These are phyloP conservation scores for Epichloe amarillans DNA, from an alignment of 2,329 filamentous ascomycete genomes.

Conservation along the genomic window DNA sequence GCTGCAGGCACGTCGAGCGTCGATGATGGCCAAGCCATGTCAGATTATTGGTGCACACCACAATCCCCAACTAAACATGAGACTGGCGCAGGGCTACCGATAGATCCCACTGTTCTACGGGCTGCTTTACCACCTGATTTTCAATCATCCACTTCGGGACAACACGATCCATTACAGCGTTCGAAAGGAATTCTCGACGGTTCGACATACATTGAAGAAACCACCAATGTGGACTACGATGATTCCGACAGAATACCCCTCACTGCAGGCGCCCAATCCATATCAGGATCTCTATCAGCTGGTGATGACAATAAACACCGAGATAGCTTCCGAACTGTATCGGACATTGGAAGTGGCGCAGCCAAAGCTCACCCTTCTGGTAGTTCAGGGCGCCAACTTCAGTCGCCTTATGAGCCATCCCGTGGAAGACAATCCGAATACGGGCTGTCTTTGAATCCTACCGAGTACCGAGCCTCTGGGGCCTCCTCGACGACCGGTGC, in stretches of 20 bases:
- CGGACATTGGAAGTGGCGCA: slow-evolving; percentile 42
- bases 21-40: slow-evolving; percentile 26
- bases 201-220: slow-evolving; percentile 21
- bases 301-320: slow-evolving; percentile 28
- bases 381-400: slow-evolving; percentile 38
- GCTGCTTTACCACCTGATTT: slow-evolving; percentile 42
- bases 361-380: slow-evolving; percentile 38
- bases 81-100: slow-evolving; percentile 31
- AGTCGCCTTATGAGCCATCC: slow-evolving; percentile 37
- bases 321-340: slow-evolving; percentile 45
- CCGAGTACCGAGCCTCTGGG: slow-evolving; percentile 41
- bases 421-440: slow-evolving; percentile 38
- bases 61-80: slow-evolving; percentile 25
- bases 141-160: slow-evolving; percentile 15
- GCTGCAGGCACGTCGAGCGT: slow-evolving; percentile 3
- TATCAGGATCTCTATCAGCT: slow-evolving; percentile 33
- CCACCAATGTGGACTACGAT: slow-evolving; percentile 23
- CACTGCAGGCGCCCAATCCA: slow-evolving; percentile 41
- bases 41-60: slow-evolving; percentile 40
- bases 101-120: slow-evolving; percentile 39
- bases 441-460: slow-evolving; percentile 41
- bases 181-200: slow-evolving; percentile 17
- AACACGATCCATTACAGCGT: slow-evolving; percentile 15
- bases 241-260: slow-evolving; percentile 48
- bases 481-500: slow-evolving; percentile 52